Conservation (phyloP, 495 filamentous ascomycete genomes). For the Margaritispora aquatica region DNA sequence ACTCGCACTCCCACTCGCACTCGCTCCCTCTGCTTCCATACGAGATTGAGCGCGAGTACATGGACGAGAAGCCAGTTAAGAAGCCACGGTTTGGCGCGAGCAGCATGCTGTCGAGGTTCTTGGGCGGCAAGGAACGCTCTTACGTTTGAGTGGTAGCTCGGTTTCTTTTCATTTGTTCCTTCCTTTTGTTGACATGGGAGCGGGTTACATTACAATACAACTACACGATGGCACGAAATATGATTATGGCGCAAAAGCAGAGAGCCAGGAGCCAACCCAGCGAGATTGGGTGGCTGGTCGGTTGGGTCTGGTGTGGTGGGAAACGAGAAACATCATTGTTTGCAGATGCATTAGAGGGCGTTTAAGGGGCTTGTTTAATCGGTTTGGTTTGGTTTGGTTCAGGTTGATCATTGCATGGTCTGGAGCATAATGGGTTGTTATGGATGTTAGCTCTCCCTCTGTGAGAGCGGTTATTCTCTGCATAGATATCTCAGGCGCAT, state of each 20-base stretch:
- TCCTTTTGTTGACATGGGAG: background rate
- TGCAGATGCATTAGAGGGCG: background rate
- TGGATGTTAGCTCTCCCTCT: background rate
- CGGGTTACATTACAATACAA: no score
- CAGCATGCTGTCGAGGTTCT: constrained; percentile 19
- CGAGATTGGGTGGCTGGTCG: background rate
- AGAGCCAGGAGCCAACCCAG: background rate
- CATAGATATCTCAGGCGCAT: background rate
- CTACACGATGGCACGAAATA: background rate
- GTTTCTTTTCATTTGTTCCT: background rate
- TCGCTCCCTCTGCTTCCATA: constrained; percentile 19
- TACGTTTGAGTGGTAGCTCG: background rate
- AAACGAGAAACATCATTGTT: background rate
- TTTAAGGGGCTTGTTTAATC: no score
- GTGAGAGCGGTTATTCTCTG: background rate
- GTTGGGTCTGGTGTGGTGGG: no score
- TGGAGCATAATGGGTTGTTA: background rate
- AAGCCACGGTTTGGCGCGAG: constrained; percentile 13
- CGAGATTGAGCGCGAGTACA: constrained; percentile 20
- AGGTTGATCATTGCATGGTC: background rate
- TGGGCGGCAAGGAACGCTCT: constrained; percentile 5
- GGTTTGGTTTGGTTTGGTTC: no score
- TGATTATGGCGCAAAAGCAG: background rate
- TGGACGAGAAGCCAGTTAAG: constrained; percentile 19
- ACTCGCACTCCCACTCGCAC: constrained; percentile 7